Percentiles rank a stretch among this genome's conserved stretches.
These are phyloP conservation scores for Trypanosoma vivax DNA, from an alignment of 208 protist genomes.

Conservation along the genomic window DNA sequence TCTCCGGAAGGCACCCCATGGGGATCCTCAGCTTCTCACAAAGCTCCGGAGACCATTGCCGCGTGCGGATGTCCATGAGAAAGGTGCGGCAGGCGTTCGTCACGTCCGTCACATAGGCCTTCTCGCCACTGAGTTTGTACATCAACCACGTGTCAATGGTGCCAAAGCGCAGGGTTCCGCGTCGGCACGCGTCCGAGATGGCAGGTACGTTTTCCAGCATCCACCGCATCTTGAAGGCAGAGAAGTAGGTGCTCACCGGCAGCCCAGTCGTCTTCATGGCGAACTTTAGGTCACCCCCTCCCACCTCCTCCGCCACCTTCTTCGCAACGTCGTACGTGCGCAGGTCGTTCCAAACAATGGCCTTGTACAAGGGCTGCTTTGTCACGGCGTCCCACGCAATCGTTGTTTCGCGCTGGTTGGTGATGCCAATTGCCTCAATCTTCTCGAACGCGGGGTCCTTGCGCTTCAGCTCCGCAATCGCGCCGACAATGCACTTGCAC, in stretches of 20 bases:
- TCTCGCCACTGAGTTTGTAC: conserved; percentile 88
- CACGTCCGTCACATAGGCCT: conserved; percentile 92
- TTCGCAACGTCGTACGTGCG: conserved; percentile 60
- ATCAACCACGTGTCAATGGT: conserved; percentile 98
- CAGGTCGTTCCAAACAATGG: conserved; percentile 92
- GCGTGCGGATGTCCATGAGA: conserved; percentile 95
- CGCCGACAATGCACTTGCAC: conserved; percentile 67
- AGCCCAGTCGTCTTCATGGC: conserved; percentile 78
- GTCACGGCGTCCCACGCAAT: conserved; percentile 97
- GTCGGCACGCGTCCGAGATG: conserved; percentile 64
- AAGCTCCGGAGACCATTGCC: conserved; percentile 91
- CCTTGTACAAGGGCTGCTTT: conserved; percentile 92
- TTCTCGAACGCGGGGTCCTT: conserved; percentile 39
- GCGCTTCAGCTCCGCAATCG: conserved; percentile 31
- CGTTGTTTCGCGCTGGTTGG: conserved; percentile 98
- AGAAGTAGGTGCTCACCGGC: conserved; percentile 96
- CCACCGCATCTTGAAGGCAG: conserved; percentile 95
- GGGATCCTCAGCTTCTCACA: conserved; percentile 81
- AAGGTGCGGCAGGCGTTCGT: conserved; percentile 97
- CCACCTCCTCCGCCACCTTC: conserved; percentile 29
- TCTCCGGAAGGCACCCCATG: conserved; percentile 80
- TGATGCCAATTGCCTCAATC: conserved; percentile 91
- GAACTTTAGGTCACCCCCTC: conserved; percentile 37
- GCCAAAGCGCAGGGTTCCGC: conserved; percentile 85
- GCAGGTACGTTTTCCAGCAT: conserved; percentile 92